Base-by-base conservation (phyloP, 1,284 basidiomycete genomes). In the Cryptococcus floricola region DNA sequence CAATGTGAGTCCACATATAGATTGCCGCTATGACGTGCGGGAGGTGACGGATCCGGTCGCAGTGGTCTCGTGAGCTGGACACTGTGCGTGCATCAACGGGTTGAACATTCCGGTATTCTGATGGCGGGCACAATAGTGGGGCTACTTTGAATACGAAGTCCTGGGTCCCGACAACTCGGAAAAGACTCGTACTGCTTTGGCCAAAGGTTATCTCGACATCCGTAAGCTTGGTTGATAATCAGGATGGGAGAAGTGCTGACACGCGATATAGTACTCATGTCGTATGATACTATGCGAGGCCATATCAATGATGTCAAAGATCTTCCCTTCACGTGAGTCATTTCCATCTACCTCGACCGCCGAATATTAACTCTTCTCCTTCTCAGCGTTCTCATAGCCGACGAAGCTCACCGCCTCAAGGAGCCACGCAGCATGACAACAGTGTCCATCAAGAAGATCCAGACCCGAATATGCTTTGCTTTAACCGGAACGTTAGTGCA, bases 41-140 rank as follows among this genome's bases (percentile, higher is more conserved):
- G 25, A 19, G 16, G 27, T 34, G 10, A 27, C 31, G 25, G 44
- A 48, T 42, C 16, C 18, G 9, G n/a, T 39, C 1, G 4, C 64
- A 80, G 67, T 81, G 80, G 80, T 63, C 65, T 4, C 59, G 76
- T n/a, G 80, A 81, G 57, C 65, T 81, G 5, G 71, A 78, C 10
- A 77, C 77, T 2, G 75, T 77, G 39, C 34, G 69, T 53, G 0
- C 16, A 14, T 9, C 23, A 23, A 3, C 19, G 10, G 18, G 10
- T 8, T 8, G 54, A 57, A 27, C 59, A 25, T 3, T 18, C 23
- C 0, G 38, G 25, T 49, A 14, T 25, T 50, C 14, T 28, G 44
- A 48, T 55, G 31, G 54, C 23, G n/a, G 13, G 27, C 14, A 18
- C 10, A 19, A n/a, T 44, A 77, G 73, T 71, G 73, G 70, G 73